Conservation (phyloP, 176 grass and related monocot genomes). For the Carex parvula region DNA sequence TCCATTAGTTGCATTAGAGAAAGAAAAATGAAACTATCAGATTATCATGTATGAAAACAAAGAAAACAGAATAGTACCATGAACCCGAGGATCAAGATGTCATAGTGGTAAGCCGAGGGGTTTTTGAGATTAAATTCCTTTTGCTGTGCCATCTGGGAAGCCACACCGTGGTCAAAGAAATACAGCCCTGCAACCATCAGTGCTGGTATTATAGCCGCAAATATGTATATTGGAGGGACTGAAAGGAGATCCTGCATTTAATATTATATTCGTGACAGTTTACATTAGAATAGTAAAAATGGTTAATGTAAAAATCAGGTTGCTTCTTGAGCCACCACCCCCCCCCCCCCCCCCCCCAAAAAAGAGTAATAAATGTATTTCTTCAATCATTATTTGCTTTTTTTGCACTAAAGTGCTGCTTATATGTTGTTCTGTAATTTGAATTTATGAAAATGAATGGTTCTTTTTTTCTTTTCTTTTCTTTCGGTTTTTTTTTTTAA, state of each 20-base stretch:
- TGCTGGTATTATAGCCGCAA: conserved; percentile 78
- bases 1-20: conserved; percentile 32
- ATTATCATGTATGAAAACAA: not conserved
- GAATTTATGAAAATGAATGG: not conserved
- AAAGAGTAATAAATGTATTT: not conserved
- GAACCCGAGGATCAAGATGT: conserved; percentile 83
- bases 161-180: conserved; percentile 96
- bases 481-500: not conserved
- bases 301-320: not conserved
- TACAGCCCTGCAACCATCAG: conserved; percentile 91
- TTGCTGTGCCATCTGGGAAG: conserved; percentile 92
- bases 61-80: conserved; percentile 36
- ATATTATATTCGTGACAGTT: not conserved
- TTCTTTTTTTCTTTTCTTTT: too few species aligned
- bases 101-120: conserved; percentile 90
- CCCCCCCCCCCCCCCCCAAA: too few species aligned
- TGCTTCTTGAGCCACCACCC: too few species aligned
- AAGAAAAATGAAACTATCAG: not conserved
- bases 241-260: conserved; percentile 73
- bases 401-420: not conserved
- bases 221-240: conserved; percentile 73
- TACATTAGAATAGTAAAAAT: not conserved
- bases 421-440: not conserved
- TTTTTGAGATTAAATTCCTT: conserved; percentile 96
- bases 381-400: not conserved